Base-by-base conservation (phyloP, 805 yeast genomes). In the Metahyphopichia silvanorum region DNA sequence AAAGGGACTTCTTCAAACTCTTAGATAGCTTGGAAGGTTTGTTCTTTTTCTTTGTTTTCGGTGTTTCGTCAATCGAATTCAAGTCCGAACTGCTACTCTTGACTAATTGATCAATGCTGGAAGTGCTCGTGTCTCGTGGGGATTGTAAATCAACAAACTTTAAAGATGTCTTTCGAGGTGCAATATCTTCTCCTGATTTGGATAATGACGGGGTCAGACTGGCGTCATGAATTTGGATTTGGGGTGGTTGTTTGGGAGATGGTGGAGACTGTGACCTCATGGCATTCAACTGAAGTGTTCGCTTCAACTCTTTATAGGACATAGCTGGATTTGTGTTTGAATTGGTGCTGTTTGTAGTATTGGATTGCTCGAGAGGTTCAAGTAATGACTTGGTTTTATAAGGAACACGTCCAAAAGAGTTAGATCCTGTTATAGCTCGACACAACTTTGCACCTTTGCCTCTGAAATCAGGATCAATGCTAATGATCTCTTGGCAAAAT, bases 391-490 rank as follows among this genome's bases (percentile, higher is more conserved):
- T 66, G n/a, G 71, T 64, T 33, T 63, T 63, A 44, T 54, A 62
- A 2, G 70, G 68, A 11, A 57, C 55, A 8, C 51, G 43, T 0
- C 70, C 72, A 43, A 65, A 65, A 4, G 51, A 44, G 30, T 52
- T 64, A 3, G 70, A 63, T 3, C 73, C 73, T 1, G 73, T 67
- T 20, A 67, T 60, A 9, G 53, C 60, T 9, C 65, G 42, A 0
- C 72, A 72, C 35, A 66, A 48, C 38, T 58, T 56, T 12, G 73
- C 66, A 4, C 72, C 71, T 29, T 57, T 46, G 4, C 71, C 69
- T 18, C 47, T 45, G 40, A 60, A 60, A 39, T 59, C 65, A 2
- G 73, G 71, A 38, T 61, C 55, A 5, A 66, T 53, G 5, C 42
- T 49, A 10, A 57, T 46, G 9, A 67, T 38, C 12, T 66, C 67